Base-by-base conservation (phyloP, 305 asterid species). In the Fraxinus albicans region DNA sequence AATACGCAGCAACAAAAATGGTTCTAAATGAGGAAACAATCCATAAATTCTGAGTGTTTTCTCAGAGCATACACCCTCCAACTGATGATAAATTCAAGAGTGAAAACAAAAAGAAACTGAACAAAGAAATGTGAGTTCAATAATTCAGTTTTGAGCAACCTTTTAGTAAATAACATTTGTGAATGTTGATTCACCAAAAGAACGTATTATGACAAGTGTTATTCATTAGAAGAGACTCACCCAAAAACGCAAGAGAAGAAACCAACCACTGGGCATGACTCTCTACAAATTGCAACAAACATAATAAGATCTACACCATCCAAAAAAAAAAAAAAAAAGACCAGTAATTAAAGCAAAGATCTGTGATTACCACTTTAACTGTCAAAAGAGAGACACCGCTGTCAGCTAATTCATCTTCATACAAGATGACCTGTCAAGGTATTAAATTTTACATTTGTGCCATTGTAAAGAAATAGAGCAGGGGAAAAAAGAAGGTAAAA, bases 401-500 rank as follows among this genome's bases (percentile, higher is more conserved):
- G 87, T 96, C 99, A 89, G 97, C 98, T 87, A 96, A 89, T 89
- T 96, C 99, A 87, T 96, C 99, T 92, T 94, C 99, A 83, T 94
- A 96, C 88, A 96, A 85, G 79, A 96, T 81, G 10, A 96, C 93
- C 99, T 96, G 95, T 83, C 76, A 55, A 82, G 60, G 83, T 35
- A 82, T 76, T 65, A 84, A 88, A 67, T 77, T 83, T 15, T 82
- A 73, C 8, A 38, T 67, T 77, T 38, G 77, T 40, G 82, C 79
- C 40, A 23, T 53, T 50, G 78, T 38, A 65, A 75, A 58, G 76
- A 83, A 58, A 40, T 42, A 80, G 80, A 81, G 34, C 78, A 63
- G n/a, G 70, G 82, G 44, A 58, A 79, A 73, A 78, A 47, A 74
- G 47, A 50, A 50, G 21, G 60, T 50, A 4, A 50, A 15, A 50